Evolutionary conservation across 179 eudicot species (phyloP).

Genomic region (Spinacia oleracea): DNA sequence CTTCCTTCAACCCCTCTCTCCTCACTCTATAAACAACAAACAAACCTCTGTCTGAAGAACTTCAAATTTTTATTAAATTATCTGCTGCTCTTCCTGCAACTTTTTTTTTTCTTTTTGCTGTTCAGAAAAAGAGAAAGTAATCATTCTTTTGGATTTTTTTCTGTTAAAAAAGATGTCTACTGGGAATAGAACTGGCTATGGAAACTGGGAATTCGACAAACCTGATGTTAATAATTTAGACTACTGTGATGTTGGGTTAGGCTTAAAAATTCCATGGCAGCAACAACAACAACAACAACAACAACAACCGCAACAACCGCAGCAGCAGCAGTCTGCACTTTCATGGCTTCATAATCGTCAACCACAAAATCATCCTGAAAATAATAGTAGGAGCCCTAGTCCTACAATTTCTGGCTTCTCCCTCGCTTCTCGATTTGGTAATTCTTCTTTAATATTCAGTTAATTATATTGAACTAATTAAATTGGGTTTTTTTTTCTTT

Average conservation of each 20-base stretch:
- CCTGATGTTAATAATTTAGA: conserved; percentile 6
- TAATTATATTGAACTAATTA: not conserved
- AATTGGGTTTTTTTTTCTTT: too few species aligned
- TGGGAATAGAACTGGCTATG: conserved; percentile 29
- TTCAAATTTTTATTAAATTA: not conserved
- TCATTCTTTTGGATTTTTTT: conserved; percentile 6
- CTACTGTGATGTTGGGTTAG: conserved; percentile 55
- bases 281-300: conserved; percentile 12
- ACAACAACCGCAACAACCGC: conserved; percentile 16
- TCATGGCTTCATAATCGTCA: conserved; percentile 26
- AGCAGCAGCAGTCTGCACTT: conserved; percentile 16
- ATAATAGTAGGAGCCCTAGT: not conserved
- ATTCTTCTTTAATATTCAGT: not conserved
- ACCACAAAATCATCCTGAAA: not conserved
- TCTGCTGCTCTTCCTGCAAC: too few species aligned
- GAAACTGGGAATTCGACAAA: conserved; percentile 33
- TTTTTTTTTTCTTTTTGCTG: not conserved
- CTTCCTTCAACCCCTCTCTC: not conserved
- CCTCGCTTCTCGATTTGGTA: conserved; percentile 11
- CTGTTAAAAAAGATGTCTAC: conserved; percentile 33
- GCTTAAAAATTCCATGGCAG: conserved; percentile 42
- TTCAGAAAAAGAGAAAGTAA: not conserved
- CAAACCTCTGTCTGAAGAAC: not conserved
- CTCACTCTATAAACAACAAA: not conserved
- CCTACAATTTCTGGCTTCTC: conserved; percentile 2